phyloP scores from a whole-genome alignment of 2,329 filamentous ascomycete genomes.

The Colletotrichum paranaense region DNA sequence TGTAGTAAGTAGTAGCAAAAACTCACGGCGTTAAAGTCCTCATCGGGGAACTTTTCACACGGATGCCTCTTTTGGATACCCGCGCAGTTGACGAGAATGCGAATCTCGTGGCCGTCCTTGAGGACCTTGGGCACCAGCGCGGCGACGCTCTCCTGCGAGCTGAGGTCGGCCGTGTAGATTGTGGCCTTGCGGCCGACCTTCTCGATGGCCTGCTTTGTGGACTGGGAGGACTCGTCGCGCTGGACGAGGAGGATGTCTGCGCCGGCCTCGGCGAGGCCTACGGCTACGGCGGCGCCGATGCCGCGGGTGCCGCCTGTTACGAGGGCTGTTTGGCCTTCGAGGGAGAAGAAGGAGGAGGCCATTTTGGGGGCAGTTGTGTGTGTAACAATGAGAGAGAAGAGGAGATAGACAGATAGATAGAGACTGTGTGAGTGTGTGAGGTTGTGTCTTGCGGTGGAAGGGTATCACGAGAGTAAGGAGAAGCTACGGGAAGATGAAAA shows the following conservation, averaged over 20 bases:
- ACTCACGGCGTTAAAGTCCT: constrained; percentile 77
- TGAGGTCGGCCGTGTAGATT: constrained; percentile 78
- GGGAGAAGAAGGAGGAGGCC: constrained; percentile 60
- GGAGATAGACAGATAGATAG: neutral
- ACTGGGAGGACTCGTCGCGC: constrained; percentile 54
- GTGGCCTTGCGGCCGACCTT: constrained; percentile 73
- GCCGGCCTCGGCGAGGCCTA: constrained; percentile 69
- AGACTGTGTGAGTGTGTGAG: neutral
- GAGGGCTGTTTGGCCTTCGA: constrained; percentile 67
- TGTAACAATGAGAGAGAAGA: too few species aligned
- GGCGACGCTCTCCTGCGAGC: constrained; percentile 69
- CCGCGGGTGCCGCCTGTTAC: constrained; percentile 68
- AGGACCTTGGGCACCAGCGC: constrained; percentile 70
- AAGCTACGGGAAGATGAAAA: neutral
- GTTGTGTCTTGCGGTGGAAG: neutral
- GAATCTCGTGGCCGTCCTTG: constrained; percentile 72
- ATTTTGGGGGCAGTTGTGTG: constrained; percentile 39
- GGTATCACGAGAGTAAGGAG: neutral
- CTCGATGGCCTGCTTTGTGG: constrained; percentile 72
- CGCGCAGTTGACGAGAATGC: constrained; percentile 87
- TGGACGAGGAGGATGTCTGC: constrained; percentile 67
- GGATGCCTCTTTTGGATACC: constrained; percentile 87
- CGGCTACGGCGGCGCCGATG: constrained; percentile 67
- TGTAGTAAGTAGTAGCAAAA: neutral
- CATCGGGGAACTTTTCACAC: constrained; percentile 78